Base-by-base conservation (phyloP, 441 rosid genomes). In the Pelargonium fulgidum region DNA sequence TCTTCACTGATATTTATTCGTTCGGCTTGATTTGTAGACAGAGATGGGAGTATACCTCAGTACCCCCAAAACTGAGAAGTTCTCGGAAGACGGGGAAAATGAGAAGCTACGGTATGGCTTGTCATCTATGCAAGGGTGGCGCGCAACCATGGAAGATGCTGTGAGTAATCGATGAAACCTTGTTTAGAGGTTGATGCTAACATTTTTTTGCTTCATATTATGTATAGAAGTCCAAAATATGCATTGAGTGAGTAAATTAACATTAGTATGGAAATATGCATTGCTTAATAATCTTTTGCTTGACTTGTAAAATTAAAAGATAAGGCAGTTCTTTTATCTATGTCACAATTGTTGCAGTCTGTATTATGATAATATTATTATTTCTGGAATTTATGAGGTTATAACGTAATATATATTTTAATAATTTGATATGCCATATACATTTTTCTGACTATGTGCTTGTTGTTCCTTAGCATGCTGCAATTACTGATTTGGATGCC, bases 61-160 rank as follows among this genome's bases (percentile, higher is more conserved):
- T 76, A 69, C 97, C 66, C 98, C 99, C 0, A 94, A 92, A 78
- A 92, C 96, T 11, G 98, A 94, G 11, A 94, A 94, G 71, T 84
- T 75, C 77, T 92, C 98, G 13, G 99, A 92, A 73, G 97, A 92
- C 59, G 97, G 94, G 10, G 94, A 80, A 74, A 94, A 90, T 75
- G 80, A 81, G 65, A 77, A 80, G 81, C 84, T 94, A 62, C 81
- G 93, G 75, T 94, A 83, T 80, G 99, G 99, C 36, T 70, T 90
- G 73, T 90, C 97, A 6, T 94, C 97, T 74, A 92, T 94, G 99
- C 99, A 94, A 84, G 98, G 99, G 61, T 92, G 98, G 99, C 97
- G 99, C 45, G 86, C 97, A 19, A 75, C 88, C 52, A 92, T 92
- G 98, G 99, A 94, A 85, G 99, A 94, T 78, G 98, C 99, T 13